Evolutionary conservation across 495 filamentous ascomycete species (phyloP).

Genomic region (Aspergillus incahuasiensis): DNA sequence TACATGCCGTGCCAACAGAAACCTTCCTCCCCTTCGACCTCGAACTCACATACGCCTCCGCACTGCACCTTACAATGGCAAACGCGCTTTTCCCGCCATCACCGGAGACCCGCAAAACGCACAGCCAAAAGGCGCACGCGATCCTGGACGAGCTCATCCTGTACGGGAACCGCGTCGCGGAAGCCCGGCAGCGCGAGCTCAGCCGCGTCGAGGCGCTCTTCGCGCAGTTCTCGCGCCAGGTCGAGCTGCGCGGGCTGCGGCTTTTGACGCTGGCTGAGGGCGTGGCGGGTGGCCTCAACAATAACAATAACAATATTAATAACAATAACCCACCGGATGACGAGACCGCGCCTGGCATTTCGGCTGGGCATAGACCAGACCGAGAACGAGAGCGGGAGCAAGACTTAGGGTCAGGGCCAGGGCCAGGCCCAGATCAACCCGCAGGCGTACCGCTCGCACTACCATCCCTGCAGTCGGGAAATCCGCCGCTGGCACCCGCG

Average conservation of each 20-base stretch:
- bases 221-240: constrained; percentile 8
- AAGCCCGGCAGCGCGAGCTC: constrained; percentile 26
- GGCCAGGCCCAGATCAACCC: too few relatives aligned
- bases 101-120: constrained; percentile 13
- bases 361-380: too few relatives aligned
- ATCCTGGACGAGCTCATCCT: constrained; percentile 36
- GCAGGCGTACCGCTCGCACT: too few relatives aligned
- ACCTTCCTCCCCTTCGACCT: constrained; percentile 37
- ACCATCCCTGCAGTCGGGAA: too few relatives aligned
- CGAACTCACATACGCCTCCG: constrained; percentile 33
- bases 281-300: too few relatives aligned
- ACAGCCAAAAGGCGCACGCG: constrained; percentile 14
- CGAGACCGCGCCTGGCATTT: too few relatives aligned
- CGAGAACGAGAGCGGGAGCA: too few relatives aligned
- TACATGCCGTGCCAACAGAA: constrained; percentile 22
- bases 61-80: constrained; percentile 29
- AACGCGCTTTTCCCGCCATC: constrained; percentile 26
- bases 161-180: constrained; percentile 28
- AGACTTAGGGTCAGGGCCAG: too few relatives aligned
- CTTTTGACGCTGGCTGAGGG: background rate
- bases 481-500: too few relatives aligned
- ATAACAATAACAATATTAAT: too few relatives aligned
- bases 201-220: constrained; percentile 23
- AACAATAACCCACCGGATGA: too few relatives aligned
- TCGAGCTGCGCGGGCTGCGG: background rate